Conservation (phyloP, 2,329 filamentous ascomycete species). For the Trichoderma gracile region DNA sequence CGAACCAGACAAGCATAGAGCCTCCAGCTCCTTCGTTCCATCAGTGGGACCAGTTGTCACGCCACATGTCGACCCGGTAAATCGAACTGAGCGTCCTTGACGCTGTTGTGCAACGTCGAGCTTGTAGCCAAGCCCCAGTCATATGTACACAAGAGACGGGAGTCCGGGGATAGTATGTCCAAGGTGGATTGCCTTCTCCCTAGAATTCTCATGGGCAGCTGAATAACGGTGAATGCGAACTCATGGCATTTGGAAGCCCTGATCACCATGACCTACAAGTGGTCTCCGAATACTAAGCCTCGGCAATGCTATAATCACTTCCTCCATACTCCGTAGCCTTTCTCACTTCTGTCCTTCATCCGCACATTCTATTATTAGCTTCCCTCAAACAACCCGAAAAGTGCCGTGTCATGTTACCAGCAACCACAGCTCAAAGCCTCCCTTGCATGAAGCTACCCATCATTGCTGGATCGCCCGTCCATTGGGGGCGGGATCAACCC, state of each 20-base stretch:
- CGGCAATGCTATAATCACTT: not conserved
- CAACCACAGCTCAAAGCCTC: not conserved
- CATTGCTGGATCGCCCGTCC: not conserved
- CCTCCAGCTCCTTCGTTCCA: not conserved
- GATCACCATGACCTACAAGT: too few species aligned
- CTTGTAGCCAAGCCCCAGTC: not conserved
- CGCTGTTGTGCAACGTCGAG: not conserved
- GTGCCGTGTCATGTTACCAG: not conserved
- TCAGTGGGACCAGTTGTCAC: not conserved
- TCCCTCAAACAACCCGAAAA: not conserved
- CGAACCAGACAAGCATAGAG: not conserved
- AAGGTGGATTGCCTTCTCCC: not conserved
- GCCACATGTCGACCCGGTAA: constrained; percentile 5
- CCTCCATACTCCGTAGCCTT: not conserved
- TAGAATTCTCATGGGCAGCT: not conserved
- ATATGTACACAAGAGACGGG: not conserved
- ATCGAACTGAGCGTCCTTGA: not conserved
- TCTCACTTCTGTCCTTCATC: not conserved
- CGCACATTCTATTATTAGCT: not conserved
- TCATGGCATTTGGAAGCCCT: too few species aligned
- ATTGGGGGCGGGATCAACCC: not conserved
- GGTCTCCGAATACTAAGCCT: not conserved
- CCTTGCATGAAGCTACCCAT: not conserved
- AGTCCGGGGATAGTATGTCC: too few species aligned
- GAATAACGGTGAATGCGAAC: too few species aligned